Evolutionary conservation across 495 filamentous ascomycete genomes (phyloP), one percentile per base, ranked within the genome.

Genomic region (Tuber borchii): DNA sequence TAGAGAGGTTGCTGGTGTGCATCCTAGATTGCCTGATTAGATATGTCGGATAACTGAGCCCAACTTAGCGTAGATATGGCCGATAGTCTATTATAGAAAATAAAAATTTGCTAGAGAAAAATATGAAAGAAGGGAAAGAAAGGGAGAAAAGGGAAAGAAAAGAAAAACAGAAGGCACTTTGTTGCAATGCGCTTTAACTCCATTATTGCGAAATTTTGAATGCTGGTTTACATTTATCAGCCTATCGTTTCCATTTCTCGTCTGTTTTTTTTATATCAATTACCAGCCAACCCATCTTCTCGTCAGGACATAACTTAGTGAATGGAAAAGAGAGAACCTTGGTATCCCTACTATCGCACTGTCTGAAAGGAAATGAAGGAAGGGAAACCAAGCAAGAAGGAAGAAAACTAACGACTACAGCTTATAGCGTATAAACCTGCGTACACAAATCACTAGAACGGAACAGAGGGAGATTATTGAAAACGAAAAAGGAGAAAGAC

Each of bases 171-270:
- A 31, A 65, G 26, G 56, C 56, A 34, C 26, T 65, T 5, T 10
- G 22, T 26, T 61, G 9, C 9, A 26, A 22, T 65, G 31, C 56
- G 31, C 26, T 65, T 34, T 34, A 34, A 12, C 56, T 65, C 56
- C 56, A 34, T 65, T 65, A 65, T 65, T 34, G 56, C 31, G 14
- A 65, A 34, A 34, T 65, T 65, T 34, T 65, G 56, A 65, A 65
- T 65, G 56, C 34, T 65, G 56, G 26, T 65, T 65, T 65, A 65
- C 56, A 65, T 65, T 65, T 65, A 65, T 65, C 56, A 31, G 56
- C 56, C 34, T 34, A 34, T 65, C 56, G 56, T 65, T 26, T 65
- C 56, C 56, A 14, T 65, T 65, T 8, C 56, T 34, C 26, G 56
- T 34, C 56, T 31, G 26, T 61, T 31, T 65, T 65, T n/a, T 56